A percentile compares a stretch with the other conserved stretches of the same genome.
These are phyloP conservation scores for Talaromyces adpressus DNA, from an alignment of 495 filamentous ascomycete genomes.

Conservation along the genomic window DNA sequence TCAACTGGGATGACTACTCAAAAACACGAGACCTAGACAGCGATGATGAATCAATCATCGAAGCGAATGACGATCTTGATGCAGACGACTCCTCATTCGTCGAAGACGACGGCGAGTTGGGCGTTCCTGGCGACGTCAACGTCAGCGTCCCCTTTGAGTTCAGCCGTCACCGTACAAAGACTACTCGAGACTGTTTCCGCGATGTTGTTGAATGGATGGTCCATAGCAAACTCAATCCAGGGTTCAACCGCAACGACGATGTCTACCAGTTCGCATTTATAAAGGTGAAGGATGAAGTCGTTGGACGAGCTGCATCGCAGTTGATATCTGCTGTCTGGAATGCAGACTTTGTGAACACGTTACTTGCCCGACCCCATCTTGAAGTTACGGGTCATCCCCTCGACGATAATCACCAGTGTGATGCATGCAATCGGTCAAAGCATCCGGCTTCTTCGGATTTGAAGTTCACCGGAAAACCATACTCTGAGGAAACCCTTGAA, in stretches of 20 bases:
- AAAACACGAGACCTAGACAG: slow-evolving; percentile 19
- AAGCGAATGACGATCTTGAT: slow-evolving; percentile 38
- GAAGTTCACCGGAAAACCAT: slow-evolving; percentile 60
- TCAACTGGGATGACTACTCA: neutral
- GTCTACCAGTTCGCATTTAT: slow-evolving; percentile 65
- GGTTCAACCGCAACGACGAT: slow-evolving; percentile 55
- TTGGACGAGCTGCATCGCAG: slow-evolving; percentile 60
- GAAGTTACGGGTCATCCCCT: slow-evolving; percentile 29
- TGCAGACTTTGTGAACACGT: slow-evolving; percentile 51
- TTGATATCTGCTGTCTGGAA: slow-evolving; percentile 72
- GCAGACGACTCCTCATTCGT: slow-evolving; percentile 69
- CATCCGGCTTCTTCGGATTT: slow-evolving; percentile 62
- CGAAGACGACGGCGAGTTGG: slow-evolving; percentile 56
- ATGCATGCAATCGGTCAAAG: slow-evolving; percentile 65
- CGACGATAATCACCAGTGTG: slow-evolving; percentile 46
- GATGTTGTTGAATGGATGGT: slow-evolving; percentile 80
- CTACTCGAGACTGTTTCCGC: slow-evolving; percentile 70
- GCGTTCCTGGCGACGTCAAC: slow-evolving; percentile 37
- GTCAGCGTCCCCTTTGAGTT: slow-evolving; percentile 66
- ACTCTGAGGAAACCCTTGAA: slow-evolving; percentile 61
- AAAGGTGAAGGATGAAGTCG: slow-evolving; percentile 68
- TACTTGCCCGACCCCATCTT: slow-evolving; percentile 57
- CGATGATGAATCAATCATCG: slow-evolving; percentile 29
- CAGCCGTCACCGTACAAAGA: slow-evolving; percentile 56
- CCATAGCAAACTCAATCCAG: slow-evolving; percentile 67